A percentile compares a stretch with the other conserved stretches of the same genome.
These are phyloP conservation scores for Chaetomium strumarium DNA, from an alignment of 2,329 filamentous ascomycete genomes.

Conservation along the genomic window DNA sequence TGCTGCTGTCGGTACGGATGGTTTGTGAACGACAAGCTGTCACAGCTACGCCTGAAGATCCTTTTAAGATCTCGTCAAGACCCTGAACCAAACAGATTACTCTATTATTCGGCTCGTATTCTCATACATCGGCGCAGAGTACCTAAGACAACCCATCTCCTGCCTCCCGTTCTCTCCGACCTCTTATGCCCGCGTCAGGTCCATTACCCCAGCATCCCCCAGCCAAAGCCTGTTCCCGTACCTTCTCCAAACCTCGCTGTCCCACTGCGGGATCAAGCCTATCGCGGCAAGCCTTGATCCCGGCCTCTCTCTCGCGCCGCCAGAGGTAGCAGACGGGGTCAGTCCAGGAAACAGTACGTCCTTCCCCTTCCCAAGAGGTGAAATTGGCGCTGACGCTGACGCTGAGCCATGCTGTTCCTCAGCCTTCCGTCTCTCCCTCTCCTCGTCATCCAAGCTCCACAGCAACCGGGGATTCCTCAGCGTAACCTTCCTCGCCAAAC, in stretches of 20 bases:
- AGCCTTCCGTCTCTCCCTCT: background rate
- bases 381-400: too few relatives aligned
- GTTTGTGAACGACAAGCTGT: too few relatives aligned
- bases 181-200: slow-evolving; percentile 1
- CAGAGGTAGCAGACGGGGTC: background rate
- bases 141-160: background rate
- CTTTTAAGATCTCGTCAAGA: too few relatives aligned
- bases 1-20: too few relatives aligned
- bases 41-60: too few relatives aligned
- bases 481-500: background rate
- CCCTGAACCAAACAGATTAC: too few relatives aligned
- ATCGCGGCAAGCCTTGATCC: background rate
- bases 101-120: too few relatives aligned
- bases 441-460: background rate
- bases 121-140: background rate
- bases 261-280: slow-evolving; percentile 18
- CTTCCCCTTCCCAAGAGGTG: background rate
- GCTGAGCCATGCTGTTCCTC: background rate
- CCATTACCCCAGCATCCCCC: slow-evolving; percentile 15
- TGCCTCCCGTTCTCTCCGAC: background rate
- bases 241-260: slow-evolving; percentile 15
- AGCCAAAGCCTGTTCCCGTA: slow-evolving; percentile 25
- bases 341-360: slow-evolving; percentile 14
- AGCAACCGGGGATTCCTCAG: background rate
- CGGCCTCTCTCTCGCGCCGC: background rate